phyloP scores from a whole-genome alignment of 1,139 yeast species.

The Magnusiomyces sp. region DNA sequence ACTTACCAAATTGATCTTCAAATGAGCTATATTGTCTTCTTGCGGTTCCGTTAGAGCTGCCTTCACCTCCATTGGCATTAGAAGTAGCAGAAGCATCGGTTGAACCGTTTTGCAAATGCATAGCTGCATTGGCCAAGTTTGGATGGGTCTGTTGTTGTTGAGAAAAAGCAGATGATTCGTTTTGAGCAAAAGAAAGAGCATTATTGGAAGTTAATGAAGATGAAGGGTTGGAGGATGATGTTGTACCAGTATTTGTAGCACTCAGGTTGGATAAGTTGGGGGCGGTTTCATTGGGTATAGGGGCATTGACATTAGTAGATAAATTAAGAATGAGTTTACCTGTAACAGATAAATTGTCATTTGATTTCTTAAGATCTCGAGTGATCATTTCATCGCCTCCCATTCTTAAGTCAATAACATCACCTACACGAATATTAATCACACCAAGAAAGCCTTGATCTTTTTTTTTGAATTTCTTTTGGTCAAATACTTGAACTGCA shows the following conservation, averaged over 20 bases:
- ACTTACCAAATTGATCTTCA: slow-evolving; percentile 92
- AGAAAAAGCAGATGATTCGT: slow-evolving; percentile 21
- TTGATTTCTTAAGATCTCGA: slow-evolving; percentile 82
- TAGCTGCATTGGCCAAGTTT: neutral
- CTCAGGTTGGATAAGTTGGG: slow-evolving; percentile 37
- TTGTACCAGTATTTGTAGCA: slow-evolving; percentile 1
- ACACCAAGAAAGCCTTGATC: slow-evolving; percentile 99
- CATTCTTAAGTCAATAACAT: slow-evolving; percentile 66
- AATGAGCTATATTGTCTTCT: slow-evolving; percentile 52
- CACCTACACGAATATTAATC: slow-evolving; percentile 83
- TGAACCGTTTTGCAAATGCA: slow-evolving; percentile 9
- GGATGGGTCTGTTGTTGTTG: slow-evolving; percentile 18
- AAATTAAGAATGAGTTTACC: slow-evolving; percentile 71
- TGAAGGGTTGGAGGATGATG: slow-evolving; percentile 13
- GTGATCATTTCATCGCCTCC: slow-evolving; percentile 73
- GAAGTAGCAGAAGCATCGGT: slow-evolving; percentile 20
- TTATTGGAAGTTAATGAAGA: slow-evolving; percentile 12
- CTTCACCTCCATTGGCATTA: slow-evolving; percentile 19
- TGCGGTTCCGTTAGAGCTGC: too few relatives aligned
- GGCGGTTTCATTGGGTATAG: slow-evolving; percentile 37
- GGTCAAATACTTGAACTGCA: slow-evolving; percentile 93
- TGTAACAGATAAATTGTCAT: slow-evolving; percentile 83
- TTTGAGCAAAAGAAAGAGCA: slow-evolving; percentile 18
- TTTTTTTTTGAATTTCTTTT: slow-evolving; percentile 92
- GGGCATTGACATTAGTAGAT: slow-evolving; percentile 49